Conservation (phyloP, 768 basidiomycete species). For the Boletus tomentosulus region DNA sequence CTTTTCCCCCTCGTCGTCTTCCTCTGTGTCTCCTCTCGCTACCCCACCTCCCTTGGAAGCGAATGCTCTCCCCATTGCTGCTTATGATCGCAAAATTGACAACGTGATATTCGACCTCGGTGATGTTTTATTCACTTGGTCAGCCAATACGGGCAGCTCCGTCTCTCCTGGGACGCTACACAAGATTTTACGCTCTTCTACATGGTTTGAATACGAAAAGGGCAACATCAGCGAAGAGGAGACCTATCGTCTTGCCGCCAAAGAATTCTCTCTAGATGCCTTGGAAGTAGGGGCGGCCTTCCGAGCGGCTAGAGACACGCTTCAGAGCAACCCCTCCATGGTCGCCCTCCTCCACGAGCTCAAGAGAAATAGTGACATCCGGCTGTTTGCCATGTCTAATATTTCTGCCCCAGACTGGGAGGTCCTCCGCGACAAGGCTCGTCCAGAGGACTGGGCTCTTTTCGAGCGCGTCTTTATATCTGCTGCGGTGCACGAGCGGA, state of each 20-base stretch:
- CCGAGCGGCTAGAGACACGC: constrained; percentile 3
- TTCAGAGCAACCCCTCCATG: constrained; percentile 15
- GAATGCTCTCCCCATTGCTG: neutral
- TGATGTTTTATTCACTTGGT: constrained; percentile 22
- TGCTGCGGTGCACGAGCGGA: constrained; percentile 14
- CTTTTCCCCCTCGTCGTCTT: neutral
- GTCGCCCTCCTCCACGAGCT: constrained; percentile 14
- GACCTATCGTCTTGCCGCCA: constrained; percentile 1
- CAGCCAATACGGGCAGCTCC: constrained; percentile 6
- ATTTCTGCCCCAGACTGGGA: constrained; percentile 23
- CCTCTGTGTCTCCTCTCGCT: constrained; percentile 3
- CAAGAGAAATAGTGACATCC: neutral
- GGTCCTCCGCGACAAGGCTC: constrained; percentile 11
- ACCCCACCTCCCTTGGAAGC: constrained; percentile 1
- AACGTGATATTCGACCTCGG: constrained; percentile 22
- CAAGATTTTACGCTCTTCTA: constrained; percentile 12
- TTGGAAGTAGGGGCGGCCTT: constrained; percentile 10
- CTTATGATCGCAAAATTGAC: constrained; percentile 15
- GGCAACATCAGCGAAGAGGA: constrained; percentile 14
- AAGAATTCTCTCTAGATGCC: constrained; percentile 16
- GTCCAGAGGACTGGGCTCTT: constrained; percentile 15
- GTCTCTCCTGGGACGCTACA: constrained; percentile 9
- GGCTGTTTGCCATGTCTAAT: constrained; percentile 23
- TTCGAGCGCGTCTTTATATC: constrained; percentile 22
- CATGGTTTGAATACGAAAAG: constrained; percentile 23